Conservation (phyloP, 805 yeast genomes). For the Blastobotrys parvus region DNA sequence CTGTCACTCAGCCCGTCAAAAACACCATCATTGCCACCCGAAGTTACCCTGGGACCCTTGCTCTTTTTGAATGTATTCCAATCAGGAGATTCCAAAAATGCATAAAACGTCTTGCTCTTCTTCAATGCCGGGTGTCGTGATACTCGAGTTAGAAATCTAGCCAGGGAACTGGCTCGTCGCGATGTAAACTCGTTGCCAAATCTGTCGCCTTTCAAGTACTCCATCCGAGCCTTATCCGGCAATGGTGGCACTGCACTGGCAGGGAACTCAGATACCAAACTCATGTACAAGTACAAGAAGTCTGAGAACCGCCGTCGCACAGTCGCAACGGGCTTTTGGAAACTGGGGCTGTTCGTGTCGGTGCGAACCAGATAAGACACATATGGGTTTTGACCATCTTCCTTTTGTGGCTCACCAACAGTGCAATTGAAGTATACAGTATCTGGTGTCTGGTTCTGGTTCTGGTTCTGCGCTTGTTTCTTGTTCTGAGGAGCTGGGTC, state of each 20-base stretch:
- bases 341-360: slow-evolving; percentile 51
- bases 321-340: slow-evolving; percentile 36
- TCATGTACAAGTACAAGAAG: slow-evolving; percentile 68
- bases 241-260: slow-evolving; percentile 85
- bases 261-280: slow-evolving; percentile 70
- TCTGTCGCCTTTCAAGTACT: slow-evolving; percentile 89
- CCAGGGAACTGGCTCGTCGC: slow-evolving; percentile 72
- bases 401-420: slow-evolving; percentile 58
- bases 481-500: background rate
- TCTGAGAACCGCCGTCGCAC: slow-evolving; percentile 83
- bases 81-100: slow-evolving; percentile 64
- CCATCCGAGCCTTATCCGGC: slow-evolving; percentile 86
- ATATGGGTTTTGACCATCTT: slow-evolving; percentile 58
- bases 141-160: slow-evolving; percentile 65
- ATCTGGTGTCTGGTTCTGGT: too few species aligned
- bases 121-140: slow-evolving; percentile 65
- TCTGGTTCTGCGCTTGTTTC: background rate
- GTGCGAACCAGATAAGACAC: slow-evolving; percentile 66
- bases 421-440: slow-evolving; percentile 30
- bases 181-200: slow-evolving; percentile 77
- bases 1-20: slow-evolving; percentile 84
- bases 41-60: slow-evolving; percentile 7
- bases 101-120: slow-evolving; percentile 59
- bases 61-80: slow-evolving; percentile 53
- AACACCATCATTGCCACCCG: slow-evolving; percentile 21